These are phyloP conservation scores for Syzygium aromaticum DNA, from an alignment of 345 rosid species.

Conservation along the genomic window DNA sequence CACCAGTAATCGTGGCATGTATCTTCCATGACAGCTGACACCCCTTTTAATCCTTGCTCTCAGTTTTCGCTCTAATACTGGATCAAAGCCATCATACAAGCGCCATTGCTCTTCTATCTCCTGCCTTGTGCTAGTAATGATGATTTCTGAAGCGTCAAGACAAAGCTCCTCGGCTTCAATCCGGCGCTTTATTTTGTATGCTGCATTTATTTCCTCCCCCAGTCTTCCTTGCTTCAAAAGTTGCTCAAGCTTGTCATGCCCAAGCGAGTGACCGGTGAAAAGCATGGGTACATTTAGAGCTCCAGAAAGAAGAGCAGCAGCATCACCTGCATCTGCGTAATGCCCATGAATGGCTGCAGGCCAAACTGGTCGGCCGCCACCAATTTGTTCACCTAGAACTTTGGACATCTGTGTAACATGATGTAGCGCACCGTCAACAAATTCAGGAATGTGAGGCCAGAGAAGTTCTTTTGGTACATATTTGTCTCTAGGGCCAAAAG, in stretches of 20 bases:
- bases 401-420: constrained; percentile 93
- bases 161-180: constrained; percentile 93
- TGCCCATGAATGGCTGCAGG: constrained; percentile 97
- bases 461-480: constrained; percentile 81
- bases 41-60: constrained; percentile 88
- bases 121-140: constrained; percentile 94
- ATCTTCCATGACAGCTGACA: constrained; percentile 95
- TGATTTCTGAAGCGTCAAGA: constrained; percentile 86
- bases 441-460: constrained; percentile 96
- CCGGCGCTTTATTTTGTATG: constrained; percentile 94
- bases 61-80: constrained; percentile 78
- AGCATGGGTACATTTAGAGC: constrained; percentile 98
- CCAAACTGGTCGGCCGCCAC: constrained; percentile 86
- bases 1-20: constrained; percentile 95
- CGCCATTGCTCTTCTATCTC: constrained; percentile 99
- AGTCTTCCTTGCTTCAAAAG: constrained; percentile 80
- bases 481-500: constrained; percentile 85
- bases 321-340: constrained; percentile 98
- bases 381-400: constrained; percentile 93
- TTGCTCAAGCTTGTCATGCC: constrained; percentile 93
- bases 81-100: constrained; percentile 98
- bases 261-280: constrained; percentile 96
- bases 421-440: constrained; percentile 93
- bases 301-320: constrained; percentile 90
- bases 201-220: constrained; percentile 79